Percentiles rank a stretch among this genome's conserved stretches.
These are phyloP conservation scores for Oryza rufipogon DNA, from an alignment of 176 grass and related monocot species.

Conservation along the genomic window DNA sequence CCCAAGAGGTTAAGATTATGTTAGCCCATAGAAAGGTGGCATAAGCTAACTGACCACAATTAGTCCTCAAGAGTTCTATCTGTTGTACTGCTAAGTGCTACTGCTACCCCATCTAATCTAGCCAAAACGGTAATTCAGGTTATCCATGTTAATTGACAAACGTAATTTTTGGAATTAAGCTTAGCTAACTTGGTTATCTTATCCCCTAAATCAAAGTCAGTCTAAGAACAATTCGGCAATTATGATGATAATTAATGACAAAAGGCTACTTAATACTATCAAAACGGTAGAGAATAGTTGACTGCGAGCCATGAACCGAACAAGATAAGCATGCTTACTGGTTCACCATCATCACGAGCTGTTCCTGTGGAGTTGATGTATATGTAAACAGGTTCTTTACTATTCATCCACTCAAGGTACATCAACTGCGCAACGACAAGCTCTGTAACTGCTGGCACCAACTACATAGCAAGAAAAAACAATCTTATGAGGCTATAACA, in stretches of 20 bases:
- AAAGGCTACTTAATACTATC: not conserved
- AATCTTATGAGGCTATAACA: conserved; percentile 3
- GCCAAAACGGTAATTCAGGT: not conserved
- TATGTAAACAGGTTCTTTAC: conserved; percentile 83
- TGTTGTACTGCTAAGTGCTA: not conserved
- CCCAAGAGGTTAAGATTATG: not conserved
- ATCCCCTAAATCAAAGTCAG: not conserved
- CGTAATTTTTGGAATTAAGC: not conserved
- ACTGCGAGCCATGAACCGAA: not conserved
- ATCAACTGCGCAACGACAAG: conserved; percentile 78
- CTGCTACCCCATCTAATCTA: not conserved
- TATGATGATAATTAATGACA: not conserved
- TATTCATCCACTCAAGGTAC: conserved; percentile 95
- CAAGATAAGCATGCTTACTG: conserved; percentile 62
- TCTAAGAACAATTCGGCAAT: conserved; percentile 15
- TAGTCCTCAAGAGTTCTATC: not conserved
- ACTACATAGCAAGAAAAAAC: conserved; percentile 48
- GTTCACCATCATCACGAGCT: conserved; percentile 83
- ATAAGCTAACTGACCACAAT: not conserved
- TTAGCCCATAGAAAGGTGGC: not conserved
- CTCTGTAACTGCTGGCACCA: conserved; percentile 89
- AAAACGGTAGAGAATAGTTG: conserved; percentile 6
- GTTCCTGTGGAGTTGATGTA: conserved; percentile 95
- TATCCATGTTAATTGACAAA: not conserved
- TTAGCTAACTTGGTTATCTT: too few relatives aligned